Evolutionary conservation across 164 flowering plant genomes (phyloP).

Genomic region (Paratinospora sagittata): DNA sequence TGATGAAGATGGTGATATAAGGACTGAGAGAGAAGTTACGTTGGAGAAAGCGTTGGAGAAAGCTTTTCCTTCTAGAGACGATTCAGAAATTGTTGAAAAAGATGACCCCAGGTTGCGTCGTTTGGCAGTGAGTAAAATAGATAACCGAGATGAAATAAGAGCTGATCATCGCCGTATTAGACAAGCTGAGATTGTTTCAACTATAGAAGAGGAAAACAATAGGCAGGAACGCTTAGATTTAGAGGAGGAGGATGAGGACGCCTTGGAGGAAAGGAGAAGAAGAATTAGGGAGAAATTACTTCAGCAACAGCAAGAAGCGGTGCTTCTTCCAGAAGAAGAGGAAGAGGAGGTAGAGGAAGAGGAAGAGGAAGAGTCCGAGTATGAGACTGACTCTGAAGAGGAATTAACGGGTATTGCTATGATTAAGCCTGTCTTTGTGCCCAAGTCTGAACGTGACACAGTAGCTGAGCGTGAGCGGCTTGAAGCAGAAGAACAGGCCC

Average conservation of each 20-base stretch:
- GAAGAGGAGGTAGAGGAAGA: slow-evolving; percentile 58
- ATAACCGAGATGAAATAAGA: slow-evolving; percentile 67
- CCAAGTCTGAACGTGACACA: slow-evolving; percentile 79
- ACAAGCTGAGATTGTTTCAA: slow-evolving; percentile 88
- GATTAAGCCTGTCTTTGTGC: slow-evolving; percentile 85
- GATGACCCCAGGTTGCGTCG: slow-evolving; percentile 89
- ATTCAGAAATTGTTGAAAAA: slow-evolving; percentile 25
- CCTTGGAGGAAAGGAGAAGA: slow-evolving; percentile 66
- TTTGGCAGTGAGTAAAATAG: slow-evolving; percentile 61
- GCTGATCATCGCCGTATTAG: slow-evolving; percentile 79
- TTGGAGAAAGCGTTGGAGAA: slow-evolving; percentile 46
- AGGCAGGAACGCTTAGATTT: slow-evolving; percentile 54
- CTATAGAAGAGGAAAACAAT: slow-evolving; percentile 62
- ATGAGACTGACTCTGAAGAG: slow-evolving; percentile 92
- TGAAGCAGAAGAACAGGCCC: slow-evolving; percentile 67
- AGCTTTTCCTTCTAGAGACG: slow-evolving; percentile 60
- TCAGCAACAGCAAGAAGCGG: slow-evolving; percentile 48
- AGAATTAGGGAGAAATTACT: slow-evolving; percentile 56
- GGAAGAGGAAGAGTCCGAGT: slow-evolving; percentile 83
- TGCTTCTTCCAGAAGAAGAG: slow-evolving; percentile 41
- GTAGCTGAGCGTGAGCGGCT: slow-evolving; percentile 77
- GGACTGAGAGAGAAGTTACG: slow-evolving; percentile 38
- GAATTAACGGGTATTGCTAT: slow-evolving; percentile 55
- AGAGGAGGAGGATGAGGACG: slow-evolving; percentile 82
- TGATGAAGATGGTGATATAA: slow-evolving; percentile 70